Evolutionary conservation across 148 eudicot genomes (phyloP), one percentile per base, ranked within the genome.

Genomic region (Pharnaceum exiguum): DNA sequence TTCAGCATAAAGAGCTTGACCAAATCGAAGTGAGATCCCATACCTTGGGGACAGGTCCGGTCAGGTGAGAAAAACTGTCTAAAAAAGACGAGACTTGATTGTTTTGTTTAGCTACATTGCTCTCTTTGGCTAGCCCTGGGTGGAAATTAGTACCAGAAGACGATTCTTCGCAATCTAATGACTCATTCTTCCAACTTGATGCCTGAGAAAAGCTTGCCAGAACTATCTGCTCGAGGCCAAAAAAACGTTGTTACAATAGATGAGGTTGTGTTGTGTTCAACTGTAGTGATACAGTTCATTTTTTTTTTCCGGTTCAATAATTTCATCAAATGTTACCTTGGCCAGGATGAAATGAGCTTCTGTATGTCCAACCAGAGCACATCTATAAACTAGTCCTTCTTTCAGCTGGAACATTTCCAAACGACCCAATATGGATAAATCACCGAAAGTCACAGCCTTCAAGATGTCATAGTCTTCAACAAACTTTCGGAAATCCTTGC

Each of bases 321-420:
- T n/a, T n/a, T n/a, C n/a, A n/a, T n/a, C n/a, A n/a, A n/a, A n/a
- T n/a, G n/a, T n/a, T n/a, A 55, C 59, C 59, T 36, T 36, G 21
- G 30, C 59, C 59, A 55, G 12, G 44, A 55, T 55, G 5, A 36
- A 5, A 9, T 55, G 59, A 55, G 59, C 59, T 37, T 55, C 30
- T 30, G 29, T 21, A 21, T 55, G 45, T 24, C 59, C 59, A 55
- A 21, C 45, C 23, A 13, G 45, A 2, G 59, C 59, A 55, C 59
- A 35, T 37, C 59, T 55, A 31, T 2, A 7, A 33, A 55, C 7
- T 30, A 55, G 45, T 19, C 59, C 59, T 23, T 9, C 45, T 55
- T 8, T 37, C 21, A 22, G n/a, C 30, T 55, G 59, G 45, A 55
- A 55, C 18, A 55, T 22, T 21, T 23, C 45, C 45, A 43, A 55